These are phyloP conservation scores for Tylopilus sp. DNA, from an alignment of 1,284 basidiomycete species.

Conservation along the genomic window DNA sequence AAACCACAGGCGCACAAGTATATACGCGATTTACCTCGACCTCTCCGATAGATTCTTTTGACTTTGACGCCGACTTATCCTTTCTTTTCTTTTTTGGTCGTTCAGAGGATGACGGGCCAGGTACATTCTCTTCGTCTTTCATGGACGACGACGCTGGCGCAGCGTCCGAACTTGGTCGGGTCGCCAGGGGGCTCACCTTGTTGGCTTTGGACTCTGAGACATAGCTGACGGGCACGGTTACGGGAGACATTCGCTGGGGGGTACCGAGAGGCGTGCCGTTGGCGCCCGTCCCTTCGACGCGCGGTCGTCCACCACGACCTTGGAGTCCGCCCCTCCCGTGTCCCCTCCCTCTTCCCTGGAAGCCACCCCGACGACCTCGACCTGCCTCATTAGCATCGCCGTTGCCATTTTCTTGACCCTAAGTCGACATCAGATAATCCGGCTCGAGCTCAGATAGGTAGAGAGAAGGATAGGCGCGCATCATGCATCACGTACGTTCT, in stretches of 20 bases:
- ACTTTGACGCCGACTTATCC: conserved; percentile 30
- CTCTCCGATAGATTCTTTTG: conserved; percentile 11
- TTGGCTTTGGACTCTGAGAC: conserved; percentile 5
- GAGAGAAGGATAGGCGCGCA: not conserved
- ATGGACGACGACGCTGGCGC: not conserved
- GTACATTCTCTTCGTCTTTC: conserved; percentile 1
- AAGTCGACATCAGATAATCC: conserved; percentile 9
- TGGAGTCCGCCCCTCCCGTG: conserved; percentile 21
- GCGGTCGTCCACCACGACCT: conserved; percentile 24
- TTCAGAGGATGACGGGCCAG: conserved; percentile 1
- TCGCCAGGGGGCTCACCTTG: not conserved
- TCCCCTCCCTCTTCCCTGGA: conserved; percentile 29
- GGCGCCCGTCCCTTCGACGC: conserved; percentile 51
- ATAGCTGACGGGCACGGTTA: conserved; percentile 21
- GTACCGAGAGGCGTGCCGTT: conserved; percentile 65
- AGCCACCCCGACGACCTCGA: conserved; percentile 15
- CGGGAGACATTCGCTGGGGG: conserved; percentile 48
- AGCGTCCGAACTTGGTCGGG: not conserved
- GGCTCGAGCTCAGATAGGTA: not conserved
- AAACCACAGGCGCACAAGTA: not conserved
- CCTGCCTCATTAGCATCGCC: not conserved
- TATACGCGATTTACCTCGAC: conserved; percentile 18
- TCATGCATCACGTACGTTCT: conserved; percentile 15
- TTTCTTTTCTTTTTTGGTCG: conserved; percentile 27
- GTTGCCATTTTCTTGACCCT: conserved; percentile 14